phyloP scores from a whole-genome alignment of 1,284 basidiomycete species.

The Fomitiporia mediterranea region DNA sequence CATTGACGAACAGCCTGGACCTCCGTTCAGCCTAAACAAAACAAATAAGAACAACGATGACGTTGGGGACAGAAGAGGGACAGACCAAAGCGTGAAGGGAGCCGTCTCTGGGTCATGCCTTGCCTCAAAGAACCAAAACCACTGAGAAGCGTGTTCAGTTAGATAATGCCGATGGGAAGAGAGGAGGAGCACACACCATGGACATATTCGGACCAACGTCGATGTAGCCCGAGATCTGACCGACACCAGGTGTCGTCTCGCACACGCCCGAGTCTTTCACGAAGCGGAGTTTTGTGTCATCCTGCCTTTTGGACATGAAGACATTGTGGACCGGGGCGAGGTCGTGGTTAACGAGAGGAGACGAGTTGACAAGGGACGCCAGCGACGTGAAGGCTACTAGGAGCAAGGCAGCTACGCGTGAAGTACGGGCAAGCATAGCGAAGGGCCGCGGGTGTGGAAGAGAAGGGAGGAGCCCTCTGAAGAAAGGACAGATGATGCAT shows the following conservation, averaged over 20 bases:
- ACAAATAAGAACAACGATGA: constrained; percentile 1
- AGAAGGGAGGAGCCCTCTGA: neutral
- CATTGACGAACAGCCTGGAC: constrained; percentile 61
- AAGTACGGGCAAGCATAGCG: no score
- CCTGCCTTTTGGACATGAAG: constrained; percentile 17
- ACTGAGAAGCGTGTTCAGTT: constrained; percentile 35
- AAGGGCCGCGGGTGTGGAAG: neutral
- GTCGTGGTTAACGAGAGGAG: neutral
- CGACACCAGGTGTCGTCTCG: constrained; percentile 64
- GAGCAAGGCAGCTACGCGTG: no score
- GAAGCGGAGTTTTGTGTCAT: constrained; percentile 40
- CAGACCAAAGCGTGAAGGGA: constrained; percentile 61
- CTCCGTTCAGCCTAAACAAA: constrained; percentile 47
- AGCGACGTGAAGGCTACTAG: no score
- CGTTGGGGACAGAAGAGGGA: neutral
- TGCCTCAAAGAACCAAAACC: constrained; percentile 73
- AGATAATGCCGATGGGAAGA: neutral
- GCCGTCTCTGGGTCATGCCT: constrained; percentile 53
- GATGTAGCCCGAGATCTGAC: constrained; percentile 65
- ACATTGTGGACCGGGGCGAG: neutral
- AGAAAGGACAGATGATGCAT: no score
- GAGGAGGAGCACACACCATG: constrained; percentile 38
- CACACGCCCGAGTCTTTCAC: constrained; percentile 65
- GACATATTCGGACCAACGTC: constrained; percentile 58
- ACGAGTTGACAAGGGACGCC: neutral